These are phyloP conservation scores for Rhodotorula babjevae DNA, from an alignment of 768 basidiomycete species.

Conservation along the genomic window DNA sequence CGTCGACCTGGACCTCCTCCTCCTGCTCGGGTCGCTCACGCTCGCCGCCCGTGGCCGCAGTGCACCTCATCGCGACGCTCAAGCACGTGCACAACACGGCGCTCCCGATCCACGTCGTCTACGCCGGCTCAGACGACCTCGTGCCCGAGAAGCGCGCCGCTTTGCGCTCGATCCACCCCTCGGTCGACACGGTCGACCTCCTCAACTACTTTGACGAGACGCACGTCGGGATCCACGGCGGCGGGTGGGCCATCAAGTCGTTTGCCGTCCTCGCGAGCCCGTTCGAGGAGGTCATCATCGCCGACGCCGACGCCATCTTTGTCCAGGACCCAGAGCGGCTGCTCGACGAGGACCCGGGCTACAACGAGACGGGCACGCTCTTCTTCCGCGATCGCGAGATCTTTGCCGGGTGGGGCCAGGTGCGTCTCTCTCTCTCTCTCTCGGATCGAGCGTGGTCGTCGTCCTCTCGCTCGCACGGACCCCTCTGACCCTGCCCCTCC, in stretches of 20 bases:
- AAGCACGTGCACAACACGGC: conserved; percentile 37
- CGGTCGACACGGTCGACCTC: conserved; percentile 33
- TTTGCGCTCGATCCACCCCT: conserved; percentile 22
- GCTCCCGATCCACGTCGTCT: conserved; percentile 36
- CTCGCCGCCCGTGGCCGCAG: neutral
- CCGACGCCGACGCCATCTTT: conserved; percentile 36
- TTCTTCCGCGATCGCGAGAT: conserved; percentile 36
- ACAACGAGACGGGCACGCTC: conserved; percentile 31
- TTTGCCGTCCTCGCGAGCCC: conserved; percentile 35
- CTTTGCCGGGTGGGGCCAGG: conserved; percentile 34
- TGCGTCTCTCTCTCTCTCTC: neutral
- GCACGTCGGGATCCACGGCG: conserved; percentile 32
- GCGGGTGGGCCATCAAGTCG: conserved; percentile 39
- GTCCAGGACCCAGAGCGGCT: conserved; percentile 32
- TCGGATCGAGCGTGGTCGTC: no score
- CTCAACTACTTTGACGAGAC: conserved; percentile 34
- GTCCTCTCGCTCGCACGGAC: no score
- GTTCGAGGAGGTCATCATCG: conserved; percentile 33
- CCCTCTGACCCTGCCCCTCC: no score
- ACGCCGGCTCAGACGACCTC: conserved; percentile 37
- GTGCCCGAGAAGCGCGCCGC: conserved; percentile 27
- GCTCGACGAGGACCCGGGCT: conserved; percentile 29
- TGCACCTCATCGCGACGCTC: conserved; percentile 36
- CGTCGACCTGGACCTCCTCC: neutral
- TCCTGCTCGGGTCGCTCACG: neutral